These are phyloP conservation scores for Colletotrichum cereale DNA, from an alignment of 2,329 filamentous ascomycete genomes.

Conservation along the genomic window DNA sequence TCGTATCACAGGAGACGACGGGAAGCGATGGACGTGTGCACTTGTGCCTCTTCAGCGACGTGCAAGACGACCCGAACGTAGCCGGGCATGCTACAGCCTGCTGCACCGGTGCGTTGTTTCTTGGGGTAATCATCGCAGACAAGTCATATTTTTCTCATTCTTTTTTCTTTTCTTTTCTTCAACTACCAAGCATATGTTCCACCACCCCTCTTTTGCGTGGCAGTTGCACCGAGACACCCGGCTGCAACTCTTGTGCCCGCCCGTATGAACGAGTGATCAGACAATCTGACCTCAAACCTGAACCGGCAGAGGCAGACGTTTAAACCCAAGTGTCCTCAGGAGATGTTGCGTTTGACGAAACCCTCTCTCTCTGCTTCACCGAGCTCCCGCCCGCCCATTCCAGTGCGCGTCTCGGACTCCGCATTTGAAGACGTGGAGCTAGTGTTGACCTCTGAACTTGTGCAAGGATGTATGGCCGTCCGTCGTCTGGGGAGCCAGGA, in stretches of 20 bases:
- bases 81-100: neutral
- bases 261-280: neutral
- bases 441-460: neutral
- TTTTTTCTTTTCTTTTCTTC: slow-evolving; percentile 1
- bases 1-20: neutral
- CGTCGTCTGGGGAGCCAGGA: slow-evolving; percentile 9
- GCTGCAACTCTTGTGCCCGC: slow-evolving; percentile 29
- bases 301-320: too few species aligned
- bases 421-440: slow-evolving; percentile 36
- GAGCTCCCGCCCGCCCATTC: slow-evolving; percentile 31
- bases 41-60: neutral
- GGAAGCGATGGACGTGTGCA: neutral
- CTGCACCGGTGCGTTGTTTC: neutral
- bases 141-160: neutral
- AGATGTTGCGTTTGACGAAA: slow-evolving; percentile 26
- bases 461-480: slow-evolving; percentile 20
- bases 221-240: slow-evolving; percentile 36
- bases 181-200: too few species aligned
- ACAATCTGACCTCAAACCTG: neutral
- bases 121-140: neutral
- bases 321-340: too few species aligned
- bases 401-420: slow-evolving; percentile 30
- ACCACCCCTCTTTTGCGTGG: slow-evolving; percentile 6
- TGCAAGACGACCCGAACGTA: neutral
- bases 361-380: slow-evolving; percentile 21